These are phyloP conservation scores for Trypanosoma lewisi DNA, from an alignment of 208 protist species.

Conservation along the genomic window DNA sequence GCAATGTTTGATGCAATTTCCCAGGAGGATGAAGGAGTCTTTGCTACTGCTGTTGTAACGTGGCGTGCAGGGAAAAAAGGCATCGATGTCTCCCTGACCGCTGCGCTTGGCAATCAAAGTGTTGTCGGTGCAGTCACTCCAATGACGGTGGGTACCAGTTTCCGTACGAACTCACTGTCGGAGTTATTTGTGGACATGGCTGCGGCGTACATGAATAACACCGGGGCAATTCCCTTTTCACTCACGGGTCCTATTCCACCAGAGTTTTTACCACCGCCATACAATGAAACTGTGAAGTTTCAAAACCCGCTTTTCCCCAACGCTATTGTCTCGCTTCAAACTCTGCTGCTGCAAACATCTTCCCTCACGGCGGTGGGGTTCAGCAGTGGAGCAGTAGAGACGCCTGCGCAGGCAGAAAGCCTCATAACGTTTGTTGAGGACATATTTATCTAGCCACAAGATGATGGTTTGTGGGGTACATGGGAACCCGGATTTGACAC, in stretches of 20 bases:
- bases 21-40: background rate
- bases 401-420: conserved; percentile 9
- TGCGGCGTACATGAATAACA: conserved; percentile 40
- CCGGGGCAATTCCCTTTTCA: conserved; percentile 35
- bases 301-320: conserved; percentile 27
- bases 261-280: conserved; percentile 39
- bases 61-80: background rate
- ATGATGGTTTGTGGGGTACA: conserved; percentile 6
- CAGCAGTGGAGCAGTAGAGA: conserved; percentile 8
- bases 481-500: conserved; percentile 18
- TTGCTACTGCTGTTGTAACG: conserved; percentile 12
- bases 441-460: conserved; percentile 23
- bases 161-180: conserved; percentile 42
- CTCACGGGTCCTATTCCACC: conserved; percentile 35
- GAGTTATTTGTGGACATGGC: conserved; percentile 51
- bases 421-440: conserved; percentile 34
- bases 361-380: conserved; percentile 48
- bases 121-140: background rate
- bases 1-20: background rate
- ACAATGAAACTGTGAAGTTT: conserved; percentile 9
- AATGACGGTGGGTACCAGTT: conserved; percentile 25
- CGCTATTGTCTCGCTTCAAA: conserved; percentile 48
- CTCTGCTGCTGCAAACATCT: conserved; percentile 59
- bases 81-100: background rate
- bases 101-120: conserved; percentile 4